Conservation (phyloP, 305 asterid genomes). For the Fraxinus sp. region DNA sequence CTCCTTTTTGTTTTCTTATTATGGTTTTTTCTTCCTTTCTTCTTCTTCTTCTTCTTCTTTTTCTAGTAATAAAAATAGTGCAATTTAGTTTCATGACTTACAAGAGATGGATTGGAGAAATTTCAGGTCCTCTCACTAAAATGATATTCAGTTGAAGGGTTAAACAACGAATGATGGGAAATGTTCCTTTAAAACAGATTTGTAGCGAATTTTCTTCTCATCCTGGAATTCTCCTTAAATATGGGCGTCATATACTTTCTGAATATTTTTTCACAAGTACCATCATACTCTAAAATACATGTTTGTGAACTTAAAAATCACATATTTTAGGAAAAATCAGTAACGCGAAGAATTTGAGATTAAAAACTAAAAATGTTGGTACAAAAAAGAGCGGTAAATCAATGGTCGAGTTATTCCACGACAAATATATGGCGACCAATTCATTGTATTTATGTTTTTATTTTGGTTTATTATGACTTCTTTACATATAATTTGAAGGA, state of each 20-base stretch:
- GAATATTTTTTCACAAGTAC: neutral
- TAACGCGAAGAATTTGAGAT: neutral
- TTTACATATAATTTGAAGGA: neutral
- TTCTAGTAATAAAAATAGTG: neutral
- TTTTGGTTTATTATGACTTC: neutral
- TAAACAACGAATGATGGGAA: constrained; percentile 27
- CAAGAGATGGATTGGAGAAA: constrained; percentile 54
- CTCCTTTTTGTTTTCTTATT: constrained; percentile 7
- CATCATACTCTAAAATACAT: neutral
- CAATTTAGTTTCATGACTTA: constrained; percentile 18
- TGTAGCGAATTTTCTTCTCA: constrained; percentile 25
- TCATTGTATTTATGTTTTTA: neutral
- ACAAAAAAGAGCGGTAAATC: neutral
- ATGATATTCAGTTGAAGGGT: constrained; percentile 29
- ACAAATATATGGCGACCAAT: neutral
- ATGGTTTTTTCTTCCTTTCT: neutral
- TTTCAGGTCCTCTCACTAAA: constrained; percentile 42
- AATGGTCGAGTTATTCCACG: neutral
- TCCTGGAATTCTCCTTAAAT: constrained; percentile 12
- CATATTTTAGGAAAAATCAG: neutral
- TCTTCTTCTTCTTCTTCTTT: neutral
- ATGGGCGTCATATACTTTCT: neutral
- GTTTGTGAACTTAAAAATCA: neutral
- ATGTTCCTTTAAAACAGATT: neutral
- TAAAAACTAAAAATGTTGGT: neutral